Percentiles rank a stretch among this genome's conserved stretches.
Evolutionary conservation across 352 stramenopile species (phyloP).

Genomic region (Globisporangium lucens): DNA sequence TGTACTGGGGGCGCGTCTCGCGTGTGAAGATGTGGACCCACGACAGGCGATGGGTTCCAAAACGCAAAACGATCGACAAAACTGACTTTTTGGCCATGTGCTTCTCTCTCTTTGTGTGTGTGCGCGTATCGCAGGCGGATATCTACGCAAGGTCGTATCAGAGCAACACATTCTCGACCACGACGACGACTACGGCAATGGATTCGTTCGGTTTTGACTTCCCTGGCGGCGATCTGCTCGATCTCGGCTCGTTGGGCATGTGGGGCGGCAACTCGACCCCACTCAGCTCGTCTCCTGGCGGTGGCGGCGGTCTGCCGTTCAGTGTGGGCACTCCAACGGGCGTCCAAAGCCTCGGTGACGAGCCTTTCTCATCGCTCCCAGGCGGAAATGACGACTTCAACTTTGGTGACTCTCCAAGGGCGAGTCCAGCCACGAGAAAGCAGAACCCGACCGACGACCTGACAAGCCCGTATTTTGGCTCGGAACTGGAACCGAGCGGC

Average conservation of each 20-base stretch:
- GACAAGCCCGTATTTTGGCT: constrained; percentile 61
- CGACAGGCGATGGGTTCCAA: not conserved
- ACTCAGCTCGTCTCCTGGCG: constrained; percentile 67
- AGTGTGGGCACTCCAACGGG: constrained; percentile 83
- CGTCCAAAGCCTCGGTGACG: constrained; percentile 78
- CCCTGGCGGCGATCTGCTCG: constrained; percentile 62
- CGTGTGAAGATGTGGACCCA: not conserved
- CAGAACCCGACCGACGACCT: constrained; percentile 33
- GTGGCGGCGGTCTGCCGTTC: constrained; percentile 55
- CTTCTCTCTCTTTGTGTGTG: not conserved
- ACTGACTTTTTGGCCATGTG: constrained; percentile 2
- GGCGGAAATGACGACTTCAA: constrained; percentile 64
- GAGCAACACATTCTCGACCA: constrained; percentile 1
- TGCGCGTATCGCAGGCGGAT: constrained; percentile 1
- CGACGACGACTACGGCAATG: constrained; percentile 31
- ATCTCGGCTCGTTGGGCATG: constrained; percentile 67
- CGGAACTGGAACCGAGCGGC: constrained; percentile 39
- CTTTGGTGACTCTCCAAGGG: constrained; percentile 78
- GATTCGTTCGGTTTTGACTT: constrained; percentile 88
- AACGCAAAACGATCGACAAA: constrained; percentile 3
- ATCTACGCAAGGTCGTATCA: not conserved
- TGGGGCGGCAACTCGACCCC: constrained; percentile 63
- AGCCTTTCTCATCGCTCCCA: constrained; percentile 55
- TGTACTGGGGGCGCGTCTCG: not conserved
- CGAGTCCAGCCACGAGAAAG: constrained; percentile 22